Base-by-base conservation (phyloP, 2,329 filamentous ascomycete species). In the Sporothrix protearum region DNA sequence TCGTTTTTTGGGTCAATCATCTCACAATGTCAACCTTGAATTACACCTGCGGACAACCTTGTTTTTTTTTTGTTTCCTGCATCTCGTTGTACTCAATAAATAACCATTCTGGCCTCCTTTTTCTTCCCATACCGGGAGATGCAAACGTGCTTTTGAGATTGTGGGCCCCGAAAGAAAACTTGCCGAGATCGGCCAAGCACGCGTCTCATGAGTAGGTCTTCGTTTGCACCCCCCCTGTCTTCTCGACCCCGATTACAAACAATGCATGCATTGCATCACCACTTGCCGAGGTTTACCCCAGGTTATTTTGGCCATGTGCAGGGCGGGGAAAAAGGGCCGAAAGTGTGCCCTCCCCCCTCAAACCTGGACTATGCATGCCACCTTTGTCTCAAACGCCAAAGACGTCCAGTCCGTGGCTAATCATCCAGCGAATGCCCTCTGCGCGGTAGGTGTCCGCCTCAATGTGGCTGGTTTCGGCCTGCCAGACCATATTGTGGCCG, bases 401-500 rank as follows among this genome's bases (percentile, higher is more conserved):
- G 2, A 73, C 63, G 16, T 73, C 72, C 16, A 73, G 55, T 1
- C 67, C 63, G 19, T 73, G 72, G n/a, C 57, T 25, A 9, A 73
- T 72, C 70, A 73, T 68, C 72, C 72, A 73, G 51, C 33, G 61
- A 30, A 73, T 73, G 19, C 64, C 72, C 68, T 69, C 72, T 7
- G 70, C 71, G 1, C 72, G 71, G 68, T 61, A 72, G 25, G 64
- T 69, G 30, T 73, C 72, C 1, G 57, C 33, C 66, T 73, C 71
- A 8, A 72, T 33, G 30, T 71, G 57, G 68, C 55, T 71, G 8
- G 19, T 53, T 25, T 53, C 22, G 2, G 59, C 51, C 25, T 66
- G 51, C 68, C 64, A 75, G 28, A 75, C 74, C 3, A 74, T 69
- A 45, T 74, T 74, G 51, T 68, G 33, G 28, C 73, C 76, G 16